Evolutionary conservation across 768 basidiomycete species (phyloP).

Genomic region (Pulveroboletus sp.): DNA sequence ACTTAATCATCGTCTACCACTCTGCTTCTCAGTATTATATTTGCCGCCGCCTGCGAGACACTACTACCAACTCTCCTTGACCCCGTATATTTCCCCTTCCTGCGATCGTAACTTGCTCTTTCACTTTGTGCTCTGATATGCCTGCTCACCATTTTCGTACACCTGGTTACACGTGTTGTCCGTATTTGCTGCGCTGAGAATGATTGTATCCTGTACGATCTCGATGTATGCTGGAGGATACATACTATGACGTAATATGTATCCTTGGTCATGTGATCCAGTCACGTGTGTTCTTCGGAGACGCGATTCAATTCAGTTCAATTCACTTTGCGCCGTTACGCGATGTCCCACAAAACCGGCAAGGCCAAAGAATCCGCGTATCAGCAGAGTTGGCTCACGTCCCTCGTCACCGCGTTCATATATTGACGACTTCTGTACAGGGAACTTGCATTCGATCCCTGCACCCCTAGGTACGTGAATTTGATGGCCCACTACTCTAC

Average conservation of each 20-base stretch:
- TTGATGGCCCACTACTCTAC: background rate
- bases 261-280: constrained; percentile 8
- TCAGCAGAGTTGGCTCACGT: constrained; percentile 16
- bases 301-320: background rate
- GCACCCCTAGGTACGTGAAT: constrained; percentile 33
- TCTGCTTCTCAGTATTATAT: constrained; percentile 19
- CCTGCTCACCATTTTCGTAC: constrained; percentile 20
- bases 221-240: background rate
- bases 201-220: constrained; percentile 32
- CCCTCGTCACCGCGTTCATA: background rate
- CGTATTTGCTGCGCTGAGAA: constrained; percentile 27
- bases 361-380: constrained; percentile 17
- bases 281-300: constrained; percentile 11
- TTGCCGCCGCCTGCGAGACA: constrained; percentile 25
- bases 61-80: constrained; percentile 19
- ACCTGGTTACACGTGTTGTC: constrained; percentile 27
- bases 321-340: background rate
- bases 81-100: constrained; percentile 4
- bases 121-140: constrained; percentile 27
- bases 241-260: background rate
- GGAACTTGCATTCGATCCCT: constrained; percentile 28
- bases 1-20: constrained; percentile 19
- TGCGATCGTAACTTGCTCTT: constrained; percentile 22
- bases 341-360: constrained; percentile 19
- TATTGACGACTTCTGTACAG: constrained; percentile 9